Base-by-base conservation (phyloP, 2,329 filamentous ascomycete genomes). In the Lachnellula arida region DNA sequence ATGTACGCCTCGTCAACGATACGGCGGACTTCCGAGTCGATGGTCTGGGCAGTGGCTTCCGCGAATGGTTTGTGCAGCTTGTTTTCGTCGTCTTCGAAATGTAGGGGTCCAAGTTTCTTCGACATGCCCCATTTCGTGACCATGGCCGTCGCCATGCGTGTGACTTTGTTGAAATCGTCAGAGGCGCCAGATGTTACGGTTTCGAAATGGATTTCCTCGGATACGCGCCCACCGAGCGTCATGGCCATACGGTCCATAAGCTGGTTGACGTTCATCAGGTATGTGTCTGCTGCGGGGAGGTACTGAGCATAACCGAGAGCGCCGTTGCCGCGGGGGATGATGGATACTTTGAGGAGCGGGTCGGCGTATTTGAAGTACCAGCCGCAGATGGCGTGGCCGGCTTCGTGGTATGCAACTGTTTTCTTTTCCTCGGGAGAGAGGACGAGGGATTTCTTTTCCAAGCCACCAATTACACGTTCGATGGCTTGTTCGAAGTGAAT, bases 61-160 rank as follows among this genome's bases (percentile, higher is more conserved):
- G 91, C 93, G 75, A 97, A 99, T 0, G 94, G 94, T 78, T 99
- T 99, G 71, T 92, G 86, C 57, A 97, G 75, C 68, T 89, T 86
- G 71, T 89, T 88, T 61, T 88, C 82, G 68, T 91, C 81, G 70
- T 89, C 88, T 67, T 94, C 88, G 73, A 93, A 99, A 78, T 95
- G 89, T 60, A 99, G 80, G 62, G 92, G 92, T 32, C 93, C 93
- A 47, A 99, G 87, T 76, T 96, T 95, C 64, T 89, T 84, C 42
- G 89, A 95, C 94, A 99, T 99, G 64, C 94, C 94, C 87, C 91
- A 99, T 72, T 96, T 90, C n/a, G 93, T 99, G 32, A 99, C 94
- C 94, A 99, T 99, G 60, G 89, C 87, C 17, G 89, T 95, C 3
- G 94, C 95, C 88, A 97, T 93, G 55, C 86, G 84, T 2, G 94